Evolutionary conservation across 208 protist species (phyloP).

Genomic region (Wallacemonas collosoma): DNA sequence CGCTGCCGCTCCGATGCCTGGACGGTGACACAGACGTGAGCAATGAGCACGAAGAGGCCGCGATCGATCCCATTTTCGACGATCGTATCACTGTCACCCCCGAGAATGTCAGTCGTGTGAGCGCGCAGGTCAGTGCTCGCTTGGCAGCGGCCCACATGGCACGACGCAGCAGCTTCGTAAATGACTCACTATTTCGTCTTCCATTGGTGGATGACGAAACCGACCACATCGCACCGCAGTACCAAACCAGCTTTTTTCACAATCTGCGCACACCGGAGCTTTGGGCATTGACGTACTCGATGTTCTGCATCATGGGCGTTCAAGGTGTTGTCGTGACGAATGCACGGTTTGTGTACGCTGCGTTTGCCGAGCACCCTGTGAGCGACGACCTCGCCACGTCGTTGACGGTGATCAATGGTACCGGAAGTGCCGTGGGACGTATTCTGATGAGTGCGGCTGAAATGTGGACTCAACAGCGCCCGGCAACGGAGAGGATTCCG

Average conservation of each 20-base stretch:
- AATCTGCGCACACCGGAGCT: constrained; percentile 50
- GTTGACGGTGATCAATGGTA: constrained; percentile 66
- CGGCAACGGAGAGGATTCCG: constrained; percentile 65
- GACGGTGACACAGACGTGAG: constrained; percentile 36
- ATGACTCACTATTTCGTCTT: constrained; percentile 33
- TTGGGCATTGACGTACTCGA: constrained; percentile 58
- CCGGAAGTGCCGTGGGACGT: constrained; percentile 67
- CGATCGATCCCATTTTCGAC: constrained; percentile 24
- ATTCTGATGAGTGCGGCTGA: constrained; percentile 72
- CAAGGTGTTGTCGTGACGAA: constrained; percentile 74
- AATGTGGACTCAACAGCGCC: constrained; percentile 60
- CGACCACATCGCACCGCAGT: constrained; percentile 71
- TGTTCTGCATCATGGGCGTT: constrained; percentile 61
- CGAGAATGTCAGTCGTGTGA: constrained; percentile 13
- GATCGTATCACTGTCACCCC: constrained; percentile 10
- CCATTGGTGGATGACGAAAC: constrained; percentile 37
- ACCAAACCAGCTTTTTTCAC: constrained; percentile 58
- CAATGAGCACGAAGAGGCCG: constrained; percentile 15
- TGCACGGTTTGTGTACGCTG: constrained; percentile 73
- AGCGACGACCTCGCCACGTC: constrained; percentile 52
- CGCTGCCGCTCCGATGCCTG: constrained; percentile 53
- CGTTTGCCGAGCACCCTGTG: constrained; percentile 38
- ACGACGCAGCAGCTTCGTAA: constrained; percentile 37
- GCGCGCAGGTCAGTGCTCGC: constrained; percentile 13
- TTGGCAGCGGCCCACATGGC: constrained; percentile 19